Base-by-base conservation (phyloP, 2,329 filamentous ascomycete species). In the Alternaria infectoria region DNA sequence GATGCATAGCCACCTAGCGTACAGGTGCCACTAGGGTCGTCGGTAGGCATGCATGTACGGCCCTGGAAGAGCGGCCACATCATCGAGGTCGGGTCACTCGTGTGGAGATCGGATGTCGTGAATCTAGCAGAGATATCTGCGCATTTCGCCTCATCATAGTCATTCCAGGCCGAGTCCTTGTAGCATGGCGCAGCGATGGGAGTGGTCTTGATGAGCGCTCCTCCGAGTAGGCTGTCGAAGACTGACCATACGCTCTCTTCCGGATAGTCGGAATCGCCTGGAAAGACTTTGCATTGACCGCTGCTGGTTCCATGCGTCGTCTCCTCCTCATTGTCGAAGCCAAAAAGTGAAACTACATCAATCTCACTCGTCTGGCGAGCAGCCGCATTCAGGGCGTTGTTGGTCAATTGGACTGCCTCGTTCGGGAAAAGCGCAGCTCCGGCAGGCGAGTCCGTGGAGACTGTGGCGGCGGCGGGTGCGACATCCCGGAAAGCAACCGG, bases 21-120 rank as follows among this genome's bases (percentile, higher is more conserved):
- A 43, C 67, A 72, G 10, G 61, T 61, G 17, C 45, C 57, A 36
- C 21, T 54, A 2, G 69, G 59, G 21, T 66, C 56, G 15, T 64
- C 52, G 6, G 61, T 65, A 5, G 70, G 67, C 59, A 72, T 62
- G 43, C 74, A 76, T 11, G 73, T 73, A 23, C 62, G 61, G 23
- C 70, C 72, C 43, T 74, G 66, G 55, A 69, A 76, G 3, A 74
- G 57, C 1, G 71, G 70, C 59, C 63, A 73, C 65, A 74, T 72
- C 45, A 74, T 70, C 0, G 71, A 74, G 0, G 72, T 73, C 7
- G 70, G 70, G 15, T 71, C 62, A 25, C 64, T 67, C 11, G 64
- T 68, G 40, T 68, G 63, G 3, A 62, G 55, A 11, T 62, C 47
- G 4, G 61, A 52, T 6, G 57, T 66, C 1, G 57, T 68, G 56